Percentiles rank a stretch among this genome's conserved stretches.
These are phyloP conservation scores for Kwoniella dejecticola DNA, from an alignment of 768 basidiomycete species.

Conservation along the genomic window DNA sequence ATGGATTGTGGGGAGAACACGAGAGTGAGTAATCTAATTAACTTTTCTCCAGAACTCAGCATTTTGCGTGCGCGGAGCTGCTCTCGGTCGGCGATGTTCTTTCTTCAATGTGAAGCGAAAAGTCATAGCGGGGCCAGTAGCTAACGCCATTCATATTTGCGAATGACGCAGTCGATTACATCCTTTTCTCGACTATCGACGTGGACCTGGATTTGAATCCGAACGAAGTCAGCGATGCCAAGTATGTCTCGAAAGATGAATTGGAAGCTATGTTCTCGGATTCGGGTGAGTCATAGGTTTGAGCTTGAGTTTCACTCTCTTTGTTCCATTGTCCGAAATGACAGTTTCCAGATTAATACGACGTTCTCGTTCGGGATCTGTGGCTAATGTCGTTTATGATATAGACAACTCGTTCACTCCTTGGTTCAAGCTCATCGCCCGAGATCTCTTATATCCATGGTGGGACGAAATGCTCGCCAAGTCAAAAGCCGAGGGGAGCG, in stretches of 20 bases:
- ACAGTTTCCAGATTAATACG: too few species aligned
- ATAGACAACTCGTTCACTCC: slow-evolving; percentile 89
- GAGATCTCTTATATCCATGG: slow-evolving; percentile 97
- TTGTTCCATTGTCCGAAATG: too few species aligned
- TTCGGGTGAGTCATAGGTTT: slow-evolving; percentile 61
- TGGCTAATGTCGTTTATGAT: slow-evolving; percentile 6
- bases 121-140: not conserved
- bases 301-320: slow-evolving; percentile 4
- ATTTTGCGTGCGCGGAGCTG: too few species aligned
- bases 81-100: too few species aligned
- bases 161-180: slow-evolving; percentile 87
- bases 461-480: slow-evolving; percentile 86
- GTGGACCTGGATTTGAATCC: slow-evolving; percentile 77
- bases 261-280: slow-evolving; percentile 87
- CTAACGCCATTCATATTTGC: too few species aligned
- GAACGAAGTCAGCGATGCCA: slow-evolving; percentile 89
- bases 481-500: slow-evolving; percentile 55
- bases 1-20: slow-evolving; percentile 96
- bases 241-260: slow-evolving; percentile 88
- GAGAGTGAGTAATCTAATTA: slow-evolving; percentile 69
- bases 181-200: slow-evolving; percentile 87
- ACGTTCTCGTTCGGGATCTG: too few species aligned
- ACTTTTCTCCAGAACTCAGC: not conserved
- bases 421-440: slow-evolving; percentile 98
- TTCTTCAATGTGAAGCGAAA: not conserved